Percentiles rank a stretch among this genome's conserved stretches.
These are phyloP conservation scores for Leccinum uliginosum DNA, from an alignment of 768 basidiomycete genomes.

Conservation along the genomic window DNA sequence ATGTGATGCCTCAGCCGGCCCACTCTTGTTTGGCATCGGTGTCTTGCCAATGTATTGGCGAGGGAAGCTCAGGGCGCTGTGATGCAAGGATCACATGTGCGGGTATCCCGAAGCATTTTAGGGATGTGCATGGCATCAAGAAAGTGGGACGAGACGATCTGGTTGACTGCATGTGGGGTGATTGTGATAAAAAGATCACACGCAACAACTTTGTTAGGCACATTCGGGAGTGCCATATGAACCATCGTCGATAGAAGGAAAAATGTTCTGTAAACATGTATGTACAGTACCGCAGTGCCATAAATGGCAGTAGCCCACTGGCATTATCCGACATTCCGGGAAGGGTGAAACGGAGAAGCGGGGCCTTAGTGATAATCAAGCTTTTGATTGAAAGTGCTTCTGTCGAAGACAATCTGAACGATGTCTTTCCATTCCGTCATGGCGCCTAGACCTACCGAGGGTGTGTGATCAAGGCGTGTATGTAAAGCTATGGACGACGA, in stretches of 20 bases:
- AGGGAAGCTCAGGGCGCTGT: background rate
- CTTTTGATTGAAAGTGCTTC: slow-evolving; percentile 5
- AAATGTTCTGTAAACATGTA: too few species aligned
- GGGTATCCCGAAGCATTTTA: background rate
- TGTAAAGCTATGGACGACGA: background rate
- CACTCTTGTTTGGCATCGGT: background rate
- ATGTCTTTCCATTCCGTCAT: slow-evolving; percentile 98
- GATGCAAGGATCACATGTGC: background rate
- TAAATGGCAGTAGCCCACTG: too few species aligned
- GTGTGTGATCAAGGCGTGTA: background rate
- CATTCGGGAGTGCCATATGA: background rate
- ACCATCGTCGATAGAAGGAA: background rate
- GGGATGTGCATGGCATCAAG: background rate
- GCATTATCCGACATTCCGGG: too few species aligned
- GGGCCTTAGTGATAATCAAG: too few species aligned
- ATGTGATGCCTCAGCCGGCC: background rate
- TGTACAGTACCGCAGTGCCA: too few species aligned
- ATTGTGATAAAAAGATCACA: background rate
- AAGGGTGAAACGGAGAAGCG: too few species aligned
- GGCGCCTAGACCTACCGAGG: slow-evolving; percentile 72
- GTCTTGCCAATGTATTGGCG: background rate
- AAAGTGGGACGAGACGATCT: background rate
- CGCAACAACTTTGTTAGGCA: background rate
- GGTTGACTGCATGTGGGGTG: background rate
- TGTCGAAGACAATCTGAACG: slow-evolving; percentile 64